Percentiles rank a stretch among this genome's conserved stretches.
Evolutionary conservation across 495 filamentous ascomycete species (phyloP).

Genomic region (Articulospora tetracladia): DNA sequence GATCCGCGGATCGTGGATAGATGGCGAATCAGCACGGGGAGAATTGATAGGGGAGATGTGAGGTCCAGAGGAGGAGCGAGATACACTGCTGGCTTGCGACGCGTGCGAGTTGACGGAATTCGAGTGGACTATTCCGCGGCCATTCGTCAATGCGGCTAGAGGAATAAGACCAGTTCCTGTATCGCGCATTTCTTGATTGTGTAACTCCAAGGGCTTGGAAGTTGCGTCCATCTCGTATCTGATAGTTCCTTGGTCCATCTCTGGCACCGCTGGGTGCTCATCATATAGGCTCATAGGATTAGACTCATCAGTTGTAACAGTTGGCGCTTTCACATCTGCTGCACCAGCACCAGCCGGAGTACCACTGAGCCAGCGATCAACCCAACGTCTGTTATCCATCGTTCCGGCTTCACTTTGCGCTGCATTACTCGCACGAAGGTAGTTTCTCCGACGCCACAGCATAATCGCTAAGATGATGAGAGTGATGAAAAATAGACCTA

Average conservation of each 20-base stretch:
- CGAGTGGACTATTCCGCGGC: constrained; percentile 4
- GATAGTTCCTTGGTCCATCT: constrained; percentile 25
- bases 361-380: constrained; percentile 41
- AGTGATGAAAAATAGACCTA: constrained; percentile 51
- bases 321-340: constrained; percentile 39
- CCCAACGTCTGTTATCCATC: constrained; percentile 34
- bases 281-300: constrained; percentile 23
- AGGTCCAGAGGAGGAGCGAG: constrained; percentile 1
- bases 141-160: not conserved
- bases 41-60: not conserved
- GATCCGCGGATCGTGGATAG: constrained; percentile 17
- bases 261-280: constrained; percentile 12
- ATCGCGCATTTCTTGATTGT: constrained; percentile 20
- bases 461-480: constrained; percentile 50
- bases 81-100: constrained; percentile 10
- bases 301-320: constrained; percentile 42
- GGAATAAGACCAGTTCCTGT: constrained; percentile 20
- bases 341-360: constrained; percentile 18
- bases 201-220: constrained; percentile 20
- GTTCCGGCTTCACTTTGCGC: constrained; percentile 42
- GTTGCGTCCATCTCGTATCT: constrained; percentile 38
- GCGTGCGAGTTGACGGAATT: constrained; percentile 8
- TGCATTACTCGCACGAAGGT: constrained; percentile 28
- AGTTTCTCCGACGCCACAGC: constrained; percentile 48
- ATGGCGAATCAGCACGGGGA: constrained; percentile 11